These are phyloP conservation scores for Myriosclerotinia duriaeana DNA, from an alignment of 2,329 filamentous ascomycete species.

Conservation along the genomic window DNA sequence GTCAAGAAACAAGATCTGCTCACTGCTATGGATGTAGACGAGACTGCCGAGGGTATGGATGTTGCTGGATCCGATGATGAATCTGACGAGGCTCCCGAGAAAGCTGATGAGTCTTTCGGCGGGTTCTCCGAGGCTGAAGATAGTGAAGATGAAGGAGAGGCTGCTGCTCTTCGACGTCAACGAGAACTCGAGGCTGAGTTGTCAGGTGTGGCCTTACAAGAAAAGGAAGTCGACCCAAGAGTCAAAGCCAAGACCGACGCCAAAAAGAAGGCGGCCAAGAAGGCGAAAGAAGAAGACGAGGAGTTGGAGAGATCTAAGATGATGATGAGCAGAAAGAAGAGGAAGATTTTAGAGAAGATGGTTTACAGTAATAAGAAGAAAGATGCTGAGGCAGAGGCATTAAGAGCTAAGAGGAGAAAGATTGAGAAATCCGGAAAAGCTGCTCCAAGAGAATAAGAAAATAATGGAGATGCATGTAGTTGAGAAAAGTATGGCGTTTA, in stretches of 20 bases:
- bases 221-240: constrained; percentile 53
- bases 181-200: constrained; percentile 91
- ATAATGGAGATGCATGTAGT: constrained; percentile 17
- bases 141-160: constrained; percentile 59
- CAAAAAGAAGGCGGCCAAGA: constrained; percentile 66
- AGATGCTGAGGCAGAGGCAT: constrained; percentile 82
- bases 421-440: constrained; percentile 60
- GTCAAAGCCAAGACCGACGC: constrained; percentile 67
- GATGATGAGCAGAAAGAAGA: constrained; percentile 98
- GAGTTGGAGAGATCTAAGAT: constrained; percentile 92
- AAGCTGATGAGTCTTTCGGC: constrained; percentile 37
- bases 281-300: constrained; percentile 74
- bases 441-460: constrained; percentile 29
- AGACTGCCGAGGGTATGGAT: constrained; percentile 40
- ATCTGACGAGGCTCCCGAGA: constrained; percentile 44
- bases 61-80: constrained; percentile 41
- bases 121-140: constrained; percentile 46
- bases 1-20: constrained; percentile 48
- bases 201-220: constrained; percentile 62
- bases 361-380: constrained; percentile 91
- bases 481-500: constrained; percentile 34
- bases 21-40: constrained; percentile 36
- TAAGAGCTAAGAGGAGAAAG: constrained; percentile 87
- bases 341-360: constrained; percentile 98
- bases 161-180: constrained; percentile 70